Percentiles rank a stretch among this genome's conserved stretches.
These are phyloP conservation scores for Globisporangium megalacanthum DNA, from an alignment of 352 stramenopile genomes.

Conservation along the genomic window DNA sequence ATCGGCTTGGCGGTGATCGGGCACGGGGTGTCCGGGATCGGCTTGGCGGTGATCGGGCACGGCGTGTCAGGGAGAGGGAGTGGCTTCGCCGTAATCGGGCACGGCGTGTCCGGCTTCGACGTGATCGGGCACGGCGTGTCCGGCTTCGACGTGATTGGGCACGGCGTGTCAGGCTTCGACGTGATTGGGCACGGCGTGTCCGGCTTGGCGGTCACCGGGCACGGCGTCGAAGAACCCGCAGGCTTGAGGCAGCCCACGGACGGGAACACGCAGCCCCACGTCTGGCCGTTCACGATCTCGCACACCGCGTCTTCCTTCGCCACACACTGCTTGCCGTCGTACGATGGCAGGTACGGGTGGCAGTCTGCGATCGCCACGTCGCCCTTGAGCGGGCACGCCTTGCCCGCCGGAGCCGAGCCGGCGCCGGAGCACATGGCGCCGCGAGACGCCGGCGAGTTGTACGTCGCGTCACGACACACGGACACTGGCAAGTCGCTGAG, in stretches of 20 bases:
- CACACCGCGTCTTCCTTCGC: constrained; percentile 25
- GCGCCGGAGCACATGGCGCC: constrained; percentile 32
- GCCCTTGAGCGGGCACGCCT: constrained; percentile 32
- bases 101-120: constrained; percentile 10
- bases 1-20: constrained; percentile 8
- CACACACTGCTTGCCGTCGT: constrained; percentile 27
- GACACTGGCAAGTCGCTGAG: constrained; percentile 25
- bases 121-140: constrained; percentile 10
- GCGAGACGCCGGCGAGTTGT: constrained; percentile 22
- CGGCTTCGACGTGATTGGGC: constrained; percentile 10
- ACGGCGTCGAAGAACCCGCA: constrained; percentile 16
- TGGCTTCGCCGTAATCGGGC: constrained; percentile 10
- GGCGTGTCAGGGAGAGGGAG: constrained; percentile 21
- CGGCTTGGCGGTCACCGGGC: constrained; percentile 9
- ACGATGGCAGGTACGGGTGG: constrained; percentile 29
- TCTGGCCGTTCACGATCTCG: constrained; percentile 20
- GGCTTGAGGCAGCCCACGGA: constrained; percentile 14
- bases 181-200: constrained; percentile 13
- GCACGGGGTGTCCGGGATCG: constrained; percentile 3
- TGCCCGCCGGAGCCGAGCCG: constrained; percentile 22
- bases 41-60: constrained; percentile 27
- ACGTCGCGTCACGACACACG: constrained; percentile 37
- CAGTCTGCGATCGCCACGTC: constrained; percentile 31
- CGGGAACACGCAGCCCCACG: constrained; percentile 28
- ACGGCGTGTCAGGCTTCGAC: constrained; percentile 12